Evolutionary conservation across 768 basidiomycete genomes (phyloP).

Genomic region (Trichaptum fuscoviolaceum): DNA sequence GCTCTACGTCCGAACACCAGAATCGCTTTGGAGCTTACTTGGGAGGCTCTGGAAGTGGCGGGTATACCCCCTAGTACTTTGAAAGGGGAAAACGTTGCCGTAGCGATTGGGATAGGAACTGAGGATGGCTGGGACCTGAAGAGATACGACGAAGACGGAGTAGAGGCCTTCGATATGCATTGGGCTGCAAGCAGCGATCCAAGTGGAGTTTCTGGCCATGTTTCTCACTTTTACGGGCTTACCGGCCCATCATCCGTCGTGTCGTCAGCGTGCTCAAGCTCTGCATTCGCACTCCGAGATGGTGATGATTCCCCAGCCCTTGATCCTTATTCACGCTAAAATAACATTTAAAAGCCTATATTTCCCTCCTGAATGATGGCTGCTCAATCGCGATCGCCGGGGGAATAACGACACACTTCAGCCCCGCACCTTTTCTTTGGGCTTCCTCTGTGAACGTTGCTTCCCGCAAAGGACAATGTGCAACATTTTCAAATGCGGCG

Average conservation of each 20-base stretch:
- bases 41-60: slow-evolving; percentile 1
- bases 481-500: not conserved
- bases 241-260: not conserved
- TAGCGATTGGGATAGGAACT: not conserved
- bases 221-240: slow-evolving; percentile 4
- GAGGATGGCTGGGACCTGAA: slow-evolving; percentile 6
- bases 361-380: not conserved
- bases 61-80: slow-evolving; percentile 1
- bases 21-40: slow-evolving; percentile 1
- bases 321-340: not conserved
- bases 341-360: not conserved
- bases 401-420: slow-evolving; percentile 2
- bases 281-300: not conserved
- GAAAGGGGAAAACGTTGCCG: not conserved
- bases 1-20: slow-evolving; percentile 3
- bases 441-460: not conserved
- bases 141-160: not conserved
- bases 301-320: slow-evolving; percentile 5
- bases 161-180: slow-evolving; percentile 1
- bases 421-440: not conserved
- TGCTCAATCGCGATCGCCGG: not conserved
- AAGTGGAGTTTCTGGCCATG: slow-evolving; percentile 4
- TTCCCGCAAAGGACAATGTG: not conserved
- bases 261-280: slow-evolving; percentile 4
- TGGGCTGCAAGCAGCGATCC: slow-evolving; percentile 7